Evolutionary conservation across 371 early-diverging fungal genomes (phyloP), one percentile per base, ranked within the genome.

Genomic region (Caulochytrium protostelioides): DNA sequence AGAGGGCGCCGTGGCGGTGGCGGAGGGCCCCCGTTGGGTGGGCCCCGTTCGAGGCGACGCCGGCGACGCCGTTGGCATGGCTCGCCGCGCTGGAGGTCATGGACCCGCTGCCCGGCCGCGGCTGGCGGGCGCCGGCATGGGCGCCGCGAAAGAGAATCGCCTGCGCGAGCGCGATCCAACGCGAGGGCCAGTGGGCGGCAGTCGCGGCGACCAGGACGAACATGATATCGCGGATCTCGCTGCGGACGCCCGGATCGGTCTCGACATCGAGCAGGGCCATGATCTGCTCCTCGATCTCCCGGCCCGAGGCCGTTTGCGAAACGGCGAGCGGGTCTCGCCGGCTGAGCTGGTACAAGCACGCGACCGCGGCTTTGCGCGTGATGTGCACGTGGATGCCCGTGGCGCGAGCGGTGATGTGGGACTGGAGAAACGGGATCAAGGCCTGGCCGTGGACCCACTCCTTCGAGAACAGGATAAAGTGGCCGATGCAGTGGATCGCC

Each of bases 401-500:
- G 5, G 10, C 24, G 25, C 50, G 42, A 4, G 33, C 39, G 1
- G 44, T 27, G 19, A 82, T 62, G 32, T 78, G 77, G 1, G 50
- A 48, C 38, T 82, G 84, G 32, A 87, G 46, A 45, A 79, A 79
- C 0, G 76, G 80, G 1, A 83, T 73, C 7, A 84, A 43, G 8
- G 58, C 56, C 2, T 61, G 52, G 22, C 72, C 59, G 28, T 79
- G 69, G 1, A 84, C 59, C 28, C 72, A 47, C 27, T 72, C 64
- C 0, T 79, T 82, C 0, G 83, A 80, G 65, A 86, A 83, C 70
- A 83, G 72, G 35, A 84, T 74, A 34, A 87, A 73, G 35, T 83
- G 76, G 39, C 83, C 84, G 21, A 76, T 72, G 42, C 83, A 86
- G 16, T 77, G 70, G 39, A 86, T 77, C 1, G 81, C 83, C 50